A percentile compares a stretch with the other conserved stretches of the same genome.
Conservation (phyloP, 2,329 filamentous ascomycete species). For the Diplodia intermedia region DNA sequence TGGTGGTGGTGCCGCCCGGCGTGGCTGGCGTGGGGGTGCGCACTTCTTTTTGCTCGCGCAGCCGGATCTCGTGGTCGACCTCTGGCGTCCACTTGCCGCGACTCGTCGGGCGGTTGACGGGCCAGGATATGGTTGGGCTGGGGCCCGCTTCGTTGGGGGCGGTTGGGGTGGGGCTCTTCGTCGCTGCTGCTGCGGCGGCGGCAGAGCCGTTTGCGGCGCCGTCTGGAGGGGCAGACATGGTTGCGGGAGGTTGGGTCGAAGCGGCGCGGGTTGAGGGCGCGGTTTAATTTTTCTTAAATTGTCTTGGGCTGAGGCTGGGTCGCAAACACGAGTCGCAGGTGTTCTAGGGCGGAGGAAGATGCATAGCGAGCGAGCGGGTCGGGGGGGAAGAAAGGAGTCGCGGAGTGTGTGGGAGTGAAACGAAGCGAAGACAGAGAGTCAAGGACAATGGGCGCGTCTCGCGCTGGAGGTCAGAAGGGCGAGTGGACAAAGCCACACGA, state of each 20-base stretch:
- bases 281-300: background rate
- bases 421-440: background rate
- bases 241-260: background rate
- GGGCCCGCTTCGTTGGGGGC: background rate
- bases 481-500: constrained; percentile 17
- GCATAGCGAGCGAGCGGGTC: constrained; percentile 12
- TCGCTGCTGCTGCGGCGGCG: background rate
- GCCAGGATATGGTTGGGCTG: constrained; percentile 41
- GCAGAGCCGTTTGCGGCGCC: constrained; percentile 20
- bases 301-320: background rate
- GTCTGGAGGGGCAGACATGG: constrained; percentile 11
- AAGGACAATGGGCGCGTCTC: constrained; percentile 13
- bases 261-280: background rate
- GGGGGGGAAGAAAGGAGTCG: background rate
- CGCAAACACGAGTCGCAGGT: constrained; percentile 15
- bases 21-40: too few species aligned
- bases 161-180: background rate
- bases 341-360: constrained; percentile 20
- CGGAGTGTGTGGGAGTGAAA: background rate
- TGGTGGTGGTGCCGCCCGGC: too few species aligned
- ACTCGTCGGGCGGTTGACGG: constrained; percentile 40
- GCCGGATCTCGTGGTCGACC: constrained; percentile 41
- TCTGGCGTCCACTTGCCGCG: constrained; percentile 40
- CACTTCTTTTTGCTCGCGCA: constrained; percentile 35
- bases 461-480: constrained; percentile 24